phyloP scores from a whole-genome alignment of 116 monocot species.

The Phalaenopsis hybrid region DNA sequence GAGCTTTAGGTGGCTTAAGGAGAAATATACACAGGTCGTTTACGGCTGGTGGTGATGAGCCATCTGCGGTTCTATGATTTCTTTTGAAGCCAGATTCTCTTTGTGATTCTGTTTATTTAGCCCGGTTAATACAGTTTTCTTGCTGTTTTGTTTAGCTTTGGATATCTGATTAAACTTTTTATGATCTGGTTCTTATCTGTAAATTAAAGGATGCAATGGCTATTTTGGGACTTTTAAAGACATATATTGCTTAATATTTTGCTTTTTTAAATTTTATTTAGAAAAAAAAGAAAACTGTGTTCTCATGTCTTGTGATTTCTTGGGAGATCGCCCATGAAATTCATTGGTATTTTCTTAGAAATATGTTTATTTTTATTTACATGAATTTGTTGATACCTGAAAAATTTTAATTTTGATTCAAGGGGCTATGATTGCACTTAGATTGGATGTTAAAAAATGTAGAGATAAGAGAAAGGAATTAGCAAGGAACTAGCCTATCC shows the following conservation, averaged over 20 bases:
- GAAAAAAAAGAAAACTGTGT: too few species aligned
- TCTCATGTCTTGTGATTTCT: too few species aligned
- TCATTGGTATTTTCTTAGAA: too few species aligned
- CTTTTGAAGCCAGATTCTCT: background rate
- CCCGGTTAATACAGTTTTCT: background rate
- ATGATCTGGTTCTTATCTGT: background rate
- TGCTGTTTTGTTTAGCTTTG: background rate
- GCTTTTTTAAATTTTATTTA: background rate
- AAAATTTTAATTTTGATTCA: too few species aligned
- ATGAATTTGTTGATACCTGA: too few species aligned
- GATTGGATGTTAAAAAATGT: too few species aligned
- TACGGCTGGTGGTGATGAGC: conserved; percentile 11
- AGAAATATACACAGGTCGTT: conserved; percentile 9
- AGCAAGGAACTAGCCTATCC: too few species aligned
- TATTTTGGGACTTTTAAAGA: background rate
- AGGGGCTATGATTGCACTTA: too few species aligned
- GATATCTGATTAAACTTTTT: background rate
- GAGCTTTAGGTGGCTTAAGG: conserved; percentile 34
- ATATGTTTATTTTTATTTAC: too few species aligned
- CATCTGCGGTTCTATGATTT: background rate
- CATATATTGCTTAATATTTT: background rate
- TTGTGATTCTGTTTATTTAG: background rate
- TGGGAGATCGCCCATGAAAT: too few species aligned
- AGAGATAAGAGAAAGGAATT: too few species aligned
- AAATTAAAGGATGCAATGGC: background rate